Percentiles rank a stretch among this genome's conserved stretches.
phyloP scores from a whole-genome alignment of 805 yeast genomes.

The Schwanniomyces polymorphus region DNA sequence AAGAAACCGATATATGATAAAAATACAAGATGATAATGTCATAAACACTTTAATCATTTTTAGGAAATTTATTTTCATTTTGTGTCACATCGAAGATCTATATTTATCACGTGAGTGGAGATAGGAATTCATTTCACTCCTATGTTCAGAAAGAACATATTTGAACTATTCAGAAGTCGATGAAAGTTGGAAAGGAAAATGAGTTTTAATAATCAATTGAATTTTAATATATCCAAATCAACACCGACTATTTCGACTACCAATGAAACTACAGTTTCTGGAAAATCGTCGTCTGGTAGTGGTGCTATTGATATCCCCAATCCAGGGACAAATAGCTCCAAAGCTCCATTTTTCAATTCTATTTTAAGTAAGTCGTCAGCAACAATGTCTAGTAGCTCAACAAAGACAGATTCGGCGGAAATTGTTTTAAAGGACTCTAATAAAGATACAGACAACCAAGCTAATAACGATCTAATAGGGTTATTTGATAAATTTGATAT shows the following conservation, averaged over 20 bases:
- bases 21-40: too few relatives aligned
- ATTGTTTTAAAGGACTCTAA: constrained; percentile 14
- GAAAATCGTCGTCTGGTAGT: constrained; percentile 10
- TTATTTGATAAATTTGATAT: constrained; percentile 37
- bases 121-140: neutral
- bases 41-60: too few relatives aligned
- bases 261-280: constrained; percentile 27
- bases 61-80: too few relatives aligned
- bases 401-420: constrained; percentile 15
- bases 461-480: constrained; percentile 25
- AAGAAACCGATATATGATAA: too few relatives aligned
- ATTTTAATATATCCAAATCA: constrained; percentile 37
- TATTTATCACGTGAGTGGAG: neutral
- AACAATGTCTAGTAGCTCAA: constrained; percentile 3
- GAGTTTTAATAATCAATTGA: constrained; percentile 29
- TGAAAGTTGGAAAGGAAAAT: constrained; percentile 9
- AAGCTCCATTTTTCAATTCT: constrained; percentile 17
- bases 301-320: constrained; percentile 4
- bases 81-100: too few relatives aligned
- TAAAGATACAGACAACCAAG: neutral
- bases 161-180: neutral
- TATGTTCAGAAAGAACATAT: neutral
- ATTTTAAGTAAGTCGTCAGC: constrained; percentile 11
- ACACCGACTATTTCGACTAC: constrained; percentile 44
- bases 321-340: constrained; percentile 6